Base-by-base conservation (phyloP, 2,329 filamentous ascomycete genomes). In the Diaporthe australafricana region DNA sequence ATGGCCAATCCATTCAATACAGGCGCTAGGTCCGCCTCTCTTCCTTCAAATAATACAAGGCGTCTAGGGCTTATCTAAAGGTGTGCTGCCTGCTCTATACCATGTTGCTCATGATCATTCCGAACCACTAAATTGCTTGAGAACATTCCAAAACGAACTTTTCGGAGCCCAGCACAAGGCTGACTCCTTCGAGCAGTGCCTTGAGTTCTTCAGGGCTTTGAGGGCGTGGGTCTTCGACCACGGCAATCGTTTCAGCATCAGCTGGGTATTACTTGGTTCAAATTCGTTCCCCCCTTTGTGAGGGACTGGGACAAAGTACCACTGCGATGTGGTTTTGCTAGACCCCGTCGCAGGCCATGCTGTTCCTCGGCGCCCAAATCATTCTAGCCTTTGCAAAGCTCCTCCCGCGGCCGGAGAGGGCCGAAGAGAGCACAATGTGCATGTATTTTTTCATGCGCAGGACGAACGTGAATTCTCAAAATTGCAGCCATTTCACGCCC, bases 71-170 rank as follows among this genome's bases (percentile, higher is more conserved):
- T 8, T 71, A 50, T 55, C 32, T 56, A 30, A 25, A 71, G 42
- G 40, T 71, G 9, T 71, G 69, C 22, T 32, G 52, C 17, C 40
- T 67, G n/a, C 69, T 71, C 30, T 71, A 32, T 57, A 53, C 30
- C 62, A 52, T 1, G 50, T 50, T 12, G 17, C 38, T 1, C 60
- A 71, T n/a, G 62, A 62, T 8, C 5, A 27, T 5, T 67, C 48
- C 22, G 50, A 71, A 27, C 69, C 62, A 3, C 50, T 68, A 6
- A 42, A 35, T 12, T 35, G 6, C 40, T 40, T 63, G 16, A 35
- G 42, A 42, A 35, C 60, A 25, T 42, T 56, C 11, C 69, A 71
- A n/a, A 35, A 67, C 12, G 48, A 56, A 25, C 42, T 35, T 5
- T 6, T 71, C 12, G 69, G 57, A 14, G 48, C 60, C 45, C 42